phyloP scores from a whole-genome alignment of 352 stramenopile genomes.

The Phytophthora vignae region DNA sequence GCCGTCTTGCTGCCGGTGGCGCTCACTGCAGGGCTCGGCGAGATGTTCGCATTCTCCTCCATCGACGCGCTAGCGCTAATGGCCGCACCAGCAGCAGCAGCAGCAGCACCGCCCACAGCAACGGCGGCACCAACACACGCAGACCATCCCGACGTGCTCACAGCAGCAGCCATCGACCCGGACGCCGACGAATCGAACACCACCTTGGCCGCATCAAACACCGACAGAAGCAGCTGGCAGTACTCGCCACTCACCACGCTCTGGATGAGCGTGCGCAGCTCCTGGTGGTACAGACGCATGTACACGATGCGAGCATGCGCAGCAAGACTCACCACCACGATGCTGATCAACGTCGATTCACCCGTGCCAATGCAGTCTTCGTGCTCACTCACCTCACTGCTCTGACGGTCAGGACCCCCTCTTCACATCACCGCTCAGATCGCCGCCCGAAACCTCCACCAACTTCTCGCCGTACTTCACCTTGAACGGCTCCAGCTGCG shows the following conservation, averaged over 20 bases:
- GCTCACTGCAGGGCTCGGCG: too few species aligned
- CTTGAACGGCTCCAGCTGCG: slow-evolving; percentile 53
- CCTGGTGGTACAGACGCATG: slow-evolving; percentile 52
- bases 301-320: slow-evolving; percentile 38
- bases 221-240: slow-evolving; percentile 4
- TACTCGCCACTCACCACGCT: slow-evolving; percentile 22
- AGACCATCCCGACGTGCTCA: neutral
- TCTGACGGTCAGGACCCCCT: slow-evolving; percentile 64
- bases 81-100: too few species aligned
- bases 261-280: slow-evolving; percentile 25
- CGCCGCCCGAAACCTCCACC: slow-evolving; percentile 42
- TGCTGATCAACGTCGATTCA: slow-evolving; percentile 61
- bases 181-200: neutral
- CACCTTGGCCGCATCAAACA: slow-evolving; percentile 12
- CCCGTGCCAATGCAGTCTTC: slow-evolving; percentile 62
- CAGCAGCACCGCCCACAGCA: slow-evolving; percentile 13
- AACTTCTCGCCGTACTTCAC: slow-evolving; percentile 62
- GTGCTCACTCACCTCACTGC: slow-evolving; percentile 31
- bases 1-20: too few species aligned
- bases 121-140: slow-evolving; percentile 4
- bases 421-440: slow-evolving; percentile 64
- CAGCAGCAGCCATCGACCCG: neutral
- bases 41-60: too few species aligned
- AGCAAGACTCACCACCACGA: slow-evolving; percentile 45
- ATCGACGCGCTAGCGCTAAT: too few species aligned